Evolutionary conservation across 1,284 basidiomycete species (phyloP).

Genomic region (Puccinia horiana): DNA sequence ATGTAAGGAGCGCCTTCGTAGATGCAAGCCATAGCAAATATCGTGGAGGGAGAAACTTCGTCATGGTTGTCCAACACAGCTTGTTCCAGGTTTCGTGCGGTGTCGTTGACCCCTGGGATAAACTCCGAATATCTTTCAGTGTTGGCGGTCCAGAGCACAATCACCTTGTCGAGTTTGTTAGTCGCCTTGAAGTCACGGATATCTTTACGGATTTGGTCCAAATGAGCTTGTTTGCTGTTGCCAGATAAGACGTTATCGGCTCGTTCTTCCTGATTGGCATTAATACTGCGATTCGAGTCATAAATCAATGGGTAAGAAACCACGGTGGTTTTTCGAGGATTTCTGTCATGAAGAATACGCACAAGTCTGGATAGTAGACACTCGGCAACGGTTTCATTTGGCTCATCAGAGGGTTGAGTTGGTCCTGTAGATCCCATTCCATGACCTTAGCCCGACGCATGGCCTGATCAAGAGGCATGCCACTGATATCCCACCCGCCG

Average conservation of each 20-base stretch:
- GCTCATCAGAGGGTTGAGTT: constrained; percentile 83
- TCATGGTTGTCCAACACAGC: constrained; percentile 81
- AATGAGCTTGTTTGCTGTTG: constrained; percentile 75
- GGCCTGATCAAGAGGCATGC: constrained; percentile 79
- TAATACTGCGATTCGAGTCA: constrained; percentile 64
- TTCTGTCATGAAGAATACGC: background rate
- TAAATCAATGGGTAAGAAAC: background rate
- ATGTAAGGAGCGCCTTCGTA: constrained; percentile 93
- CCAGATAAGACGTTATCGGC: constrained; percentile 90
- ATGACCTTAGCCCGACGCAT: constrained; percentile 93
- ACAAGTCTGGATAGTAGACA: constrained; percentile 69
- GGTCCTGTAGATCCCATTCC: constrained; percentile 94
- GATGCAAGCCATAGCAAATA: constrained; percentile 94
- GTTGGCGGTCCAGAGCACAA: constrained; percentile 68
- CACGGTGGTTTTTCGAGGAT: background rate
- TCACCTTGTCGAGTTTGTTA: constrained; percentile 74
- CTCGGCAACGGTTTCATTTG: constrained; percentile 84
- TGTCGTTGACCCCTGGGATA: constrained; percentile 92
- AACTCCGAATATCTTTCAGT: constrained; percentile 97
- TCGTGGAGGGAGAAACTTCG: constrained; percentile 90
- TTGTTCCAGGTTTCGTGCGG: constrained; percentile 80
- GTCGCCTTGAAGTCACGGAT: constrained; percentile 88
- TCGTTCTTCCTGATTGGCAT: constrained; percentile 93
- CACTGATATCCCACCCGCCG: constrained; percentile 97
- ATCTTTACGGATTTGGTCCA: constrained; percentile 87